Evolutionary conservation across 2,329 filamentous ascomycete species (phyloP).

Genomic region (Verticillium zaregamsianum): DNA sequence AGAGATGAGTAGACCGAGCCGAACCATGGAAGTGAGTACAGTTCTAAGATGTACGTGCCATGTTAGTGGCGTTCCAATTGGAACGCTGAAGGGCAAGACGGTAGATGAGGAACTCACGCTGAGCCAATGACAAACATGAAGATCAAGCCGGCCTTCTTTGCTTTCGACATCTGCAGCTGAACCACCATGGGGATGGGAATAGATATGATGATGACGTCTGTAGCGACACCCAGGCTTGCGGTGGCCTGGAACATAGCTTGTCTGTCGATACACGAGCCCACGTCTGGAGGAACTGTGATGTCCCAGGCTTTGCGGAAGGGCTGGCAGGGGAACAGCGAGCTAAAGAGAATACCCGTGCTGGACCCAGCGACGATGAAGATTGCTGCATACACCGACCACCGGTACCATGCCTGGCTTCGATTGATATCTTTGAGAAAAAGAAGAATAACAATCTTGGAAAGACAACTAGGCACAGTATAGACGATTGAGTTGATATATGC

Average conservation of each 20-base stretch:
- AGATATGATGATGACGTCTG: constrained; percentile 39
- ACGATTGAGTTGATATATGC: constrained; percentile 12
- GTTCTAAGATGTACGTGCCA: constrained; percentile 15
- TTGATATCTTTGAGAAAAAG: constrained; percentile 11
- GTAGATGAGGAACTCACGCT: constrained; percentile 9
- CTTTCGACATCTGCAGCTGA: constrained; percentile 34
- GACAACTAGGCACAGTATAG: constrained; percentile 11
- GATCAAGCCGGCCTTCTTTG: constrained; percentile 37
- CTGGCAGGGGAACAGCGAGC: constrained; percentile 25
- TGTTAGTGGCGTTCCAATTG: not conserved
- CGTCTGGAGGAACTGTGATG: constrained; percentile 4
- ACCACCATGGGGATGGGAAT: constrained; percentile 40
- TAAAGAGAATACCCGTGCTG: constrained; percentile 20
- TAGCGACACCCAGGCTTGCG: constrained; percentile 39
- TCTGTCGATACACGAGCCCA: constrained; percentile 34
- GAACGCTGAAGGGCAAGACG: too few species aligned
- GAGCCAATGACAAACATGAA: constrained; percentile 38
- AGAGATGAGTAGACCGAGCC: constrained; percentile 18
- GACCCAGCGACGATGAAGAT: constrained; percentile 10
- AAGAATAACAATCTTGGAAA: constrained; percentile 14
- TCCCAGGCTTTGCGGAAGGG: constrained; percentile 22
- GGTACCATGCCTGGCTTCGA: constrained; percentile 6
- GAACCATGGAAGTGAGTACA: constrained; percentile 23
- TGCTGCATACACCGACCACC: constrained; percentile 8
- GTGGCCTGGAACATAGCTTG: constrained; percentile 42